phyloP scores from a whole-genome alignment of 257 asterid species.

The Verbena officinalis region DNA sequence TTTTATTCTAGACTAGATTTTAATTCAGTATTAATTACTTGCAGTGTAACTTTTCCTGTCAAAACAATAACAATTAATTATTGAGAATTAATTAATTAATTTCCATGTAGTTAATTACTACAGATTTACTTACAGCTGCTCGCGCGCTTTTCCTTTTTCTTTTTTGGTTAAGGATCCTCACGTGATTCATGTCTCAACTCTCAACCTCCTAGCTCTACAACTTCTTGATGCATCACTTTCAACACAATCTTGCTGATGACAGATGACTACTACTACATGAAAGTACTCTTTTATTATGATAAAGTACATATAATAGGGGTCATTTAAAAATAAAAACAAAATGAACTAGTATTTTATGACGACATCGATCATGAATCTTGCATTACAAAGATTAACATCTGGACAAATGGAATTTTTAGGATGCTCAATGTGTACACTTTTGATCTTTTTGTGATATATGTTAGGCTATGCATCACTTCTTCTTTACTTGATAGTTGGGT shows the following conservation, averaged over 20 bases:
- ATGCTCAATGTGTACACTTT: conserved; percentile 4
- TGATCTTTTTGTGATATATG: not conserved
- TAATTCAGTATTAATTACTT: not conserved
- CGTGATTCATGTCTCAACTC: conserved; percentile 25
- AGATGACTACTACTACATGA: too few species aligned
- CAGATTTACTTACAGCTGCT: too few species aligned
- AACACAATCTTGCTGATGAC: conserved; percentile 13
- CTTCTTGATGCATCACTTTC: not conserved
- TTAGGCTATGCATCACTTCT: not conserved
- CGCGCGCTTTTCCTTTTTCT: not conserved
- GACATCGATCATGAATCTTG: conserved; percentile 5
- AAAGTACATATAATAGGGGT: too few species aligned
- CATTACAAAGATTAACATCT: conserved; percentile 13
- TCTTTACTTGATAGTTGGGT: conserved; percentile 35
- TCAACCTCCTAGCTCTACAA: too few species aligned
- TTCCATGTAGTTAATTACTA: too few species aligned
- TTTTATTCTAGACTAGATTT: not conserved
- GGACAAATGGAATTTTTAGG: conserved; percentile 10
- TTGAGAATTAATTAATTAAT: too few species aligned
- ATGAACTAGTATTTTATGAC: not conserved
- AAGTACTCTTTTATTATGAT: too few species aligned
- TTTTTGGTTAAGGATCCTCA: not conserved
- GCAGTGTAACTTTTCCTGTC: too few species aligned
- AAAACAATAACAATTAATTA: too few species aligned
- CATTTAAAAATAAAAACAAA: too few species aligned